Percentiles rank a stretch among this genome's conserved stretches.
phyloP scores from a whole-genome alignment of 2,329 filamentous ascomycete species.

The Endothia cerciana region DNA sequence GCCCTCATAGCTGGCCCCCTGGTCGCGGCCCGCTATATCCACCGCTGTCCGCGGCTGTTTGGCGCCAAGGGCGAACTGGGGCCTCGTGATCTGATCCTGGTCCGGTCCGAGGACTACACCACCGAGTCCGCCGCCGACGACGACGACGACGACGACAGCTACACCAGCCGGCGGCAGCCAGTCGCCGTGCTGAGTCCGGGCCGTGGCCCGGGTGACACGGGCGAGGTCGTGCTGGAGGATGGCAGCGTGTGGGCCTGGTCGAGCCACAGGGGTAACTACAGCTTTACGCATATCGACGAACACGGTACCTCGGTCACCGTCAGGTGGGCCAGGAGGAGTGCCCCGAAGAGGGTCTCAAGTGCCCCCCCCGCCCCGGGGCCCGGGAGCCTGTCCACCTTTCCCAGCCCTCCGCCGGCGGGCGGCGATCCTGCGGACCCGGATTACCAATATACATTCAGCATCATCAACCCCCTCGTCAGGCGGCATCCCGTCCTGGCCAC shows the following conservation, averaged over 20 bases:
- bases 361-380: slow-evolving; percentile 26
- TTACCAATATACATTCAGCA: slow-evolving; percentile 70
- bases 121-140: slow-evolving; percentile 48
- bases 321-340: slow-evolving; percentile 67
- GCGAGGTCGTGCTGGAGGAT: slow-evolving; percentile 69
- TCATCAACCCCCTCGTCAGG: slow-evolving; percentile 69
- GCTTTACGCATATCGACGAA: slow-evolving; percentile 65
- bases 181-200: slow-evolving; percentile 71
- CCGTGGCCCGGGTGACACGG: slow-evolving; percentile 53
- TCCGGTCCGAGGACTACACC: slow-evolving; percentile 71
- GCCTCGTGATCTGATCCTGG: slow-evolving; percentile 71
- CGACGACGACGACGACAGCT: slow-evolving; percentile 48
- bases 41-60: slow-evolving; percentile 67
- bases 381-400: slow-evolving; percentile 1
- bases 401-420: slow-evolving; percentile 30
- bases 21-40: slow-evolving; percentile 61
- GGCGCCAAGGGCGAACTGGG: slow-evolving; percentile 66
- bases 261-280: slow-evolving; percentile 62
- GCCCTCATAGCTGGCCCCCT: slow-evolving; percentile 59
- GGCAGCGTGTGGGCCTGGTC: slow-evolving; percentile 62
- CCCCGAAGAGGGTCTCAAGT: slow-evolving; percentile 34
- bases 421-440: slow-evolving; percentile 32
- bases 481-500: slow-evolving; percentile 77
- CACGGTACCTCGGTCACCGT: slow-evolving; percentile 63
- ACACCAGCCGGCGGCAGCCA: slow-evolving; percentile 47